Evolutionary conservation across 192 early-diverging fungal species (phyloP).

Genomic region (Lobosporangium transversale): DNA sequence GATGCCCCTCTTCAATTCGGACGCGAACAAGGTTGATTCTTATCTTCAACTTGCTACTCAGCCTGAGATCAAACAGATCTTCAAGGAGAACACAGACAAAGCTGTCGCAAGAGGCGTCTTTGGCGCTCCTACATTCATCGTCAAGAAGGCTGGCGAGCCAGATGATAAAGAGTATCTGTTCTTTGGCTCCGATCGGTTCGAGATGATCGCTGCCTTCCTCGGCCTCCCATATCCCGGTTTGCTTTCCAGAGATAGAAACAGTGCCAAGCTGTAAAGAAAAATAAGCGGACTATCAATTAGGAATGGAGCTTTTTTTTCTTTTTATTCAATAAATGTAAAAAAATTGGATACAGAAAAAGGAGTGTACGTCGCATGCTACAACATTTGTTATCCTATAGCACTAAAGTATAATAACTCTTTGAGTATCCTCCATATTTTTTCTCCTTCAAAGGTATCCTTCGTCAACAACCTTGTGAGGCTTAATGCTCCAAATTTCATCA

Average conservation of each 20-base stretch:
- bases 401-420: not conserved
- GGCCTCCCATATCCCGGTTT: constrained; percentile 35
- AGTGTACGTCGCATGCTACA: not conserved
- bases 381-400: not conserved
- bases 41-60: constrained; percentile 21
- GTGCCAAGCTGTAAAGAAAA: constrained; percentile 11
- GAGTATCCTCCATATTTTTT: not conserved
- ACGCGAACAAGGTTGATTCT: constrained; percentile 7
- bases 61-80: constrained; percentile 33
- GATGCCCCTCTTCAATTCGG: constrained; percentile 11
- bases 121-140: constrained; percentile 64
- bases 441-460: constrained; percentile 29
- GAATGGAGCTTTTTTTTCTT: too few species aligned
- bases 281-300: too few species aligned
- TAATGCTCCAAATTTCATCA: constrained; percentile 89
- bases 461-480: constrained; percentile 58
- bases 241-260: constrained; percentile 21
- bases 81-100: constrained; percentile 55
- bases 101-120: constrained; percentile 57
- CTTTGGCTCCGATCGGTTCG: constrained; percentile 68
- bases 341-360: not conserved
- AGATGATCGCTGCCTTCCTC: constrained; percentile 51
- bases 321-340: too few species aligned
- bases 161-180: constrained; percentile 58
- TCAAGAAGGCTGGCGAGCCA: constrained; percentile 30